Evolutionary conservation across 2,329 filamentous ascomycete genomes (phyloP).

Genomic region (Aureobasidium sp.): DNA sequence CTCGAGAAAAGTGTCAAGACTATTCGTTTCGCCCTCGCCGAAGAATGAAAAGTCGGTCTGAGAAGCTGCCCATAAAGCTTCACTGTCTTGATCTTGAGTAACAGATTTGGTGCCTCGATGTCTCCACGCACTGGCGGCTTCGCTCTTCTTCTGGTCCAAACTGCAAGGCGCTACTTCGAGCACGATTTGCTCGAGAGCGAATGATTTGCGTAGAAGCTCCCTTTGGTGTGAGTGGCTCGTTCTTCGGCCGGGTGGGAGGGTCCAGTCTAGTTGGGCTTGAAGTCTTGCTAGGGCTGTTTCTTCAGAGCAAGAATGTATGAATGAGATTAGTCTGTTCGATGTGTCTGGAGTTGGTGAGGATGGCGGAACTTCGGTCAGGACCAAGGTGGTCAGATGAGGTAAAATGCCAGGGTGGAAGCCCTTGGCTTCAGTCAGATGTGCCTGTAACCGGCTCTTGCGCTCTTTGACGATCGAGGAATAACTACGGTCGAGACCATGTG

Average conservation of each 20-base stretch:
- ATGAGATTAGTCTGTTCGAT: conserved; percentile 42
- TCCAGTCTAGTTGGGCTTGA: conserved; percentile 50
- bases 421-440: conserved; percentile 21
- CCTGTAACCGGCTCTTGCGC: conserved; percentile 23
- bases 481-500: conserved; percentile 19
- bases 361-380: conserved; percentile 50
- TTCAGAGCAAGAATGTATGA: conserved; percentile 50
- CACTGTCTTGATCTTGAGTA: conserved; percentile 53
- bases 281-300: conserved; percentile 47
- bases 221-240: conserved; percentile 35
- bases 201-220: conserved; percentile 44
- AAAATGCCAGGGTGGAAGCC: conserved; percentile 49
- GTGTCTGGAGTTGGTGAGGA: conserved; percentile 30
- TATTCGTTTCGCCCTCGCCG: conserved; percentile 40
- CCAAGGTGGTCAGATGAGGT: conserved; percentile 46
- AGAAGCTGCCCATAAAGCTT: conserved; percentile 53
- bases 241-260: conserved; percentile 50
- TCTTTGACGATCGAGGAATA: conserved; percentile 26
- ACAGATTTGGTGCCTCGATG: conserved; percentile 44
- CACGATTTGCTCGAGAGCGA: conserved; percentile 49
- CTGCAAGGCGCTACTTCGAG: conserved; percentile 44
- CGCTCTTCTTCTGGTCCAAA: conserved; percentile 36
- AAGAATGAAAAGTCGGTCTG: conserved; percentile 54
- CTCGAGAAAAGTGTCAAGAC: conserved; percentile 36
- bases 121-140: conserved; percentile 38